phyloP scores from a whole-genome alignment of 108 stramenopile genomes.

The Licmophora abbreviata region DNA sequence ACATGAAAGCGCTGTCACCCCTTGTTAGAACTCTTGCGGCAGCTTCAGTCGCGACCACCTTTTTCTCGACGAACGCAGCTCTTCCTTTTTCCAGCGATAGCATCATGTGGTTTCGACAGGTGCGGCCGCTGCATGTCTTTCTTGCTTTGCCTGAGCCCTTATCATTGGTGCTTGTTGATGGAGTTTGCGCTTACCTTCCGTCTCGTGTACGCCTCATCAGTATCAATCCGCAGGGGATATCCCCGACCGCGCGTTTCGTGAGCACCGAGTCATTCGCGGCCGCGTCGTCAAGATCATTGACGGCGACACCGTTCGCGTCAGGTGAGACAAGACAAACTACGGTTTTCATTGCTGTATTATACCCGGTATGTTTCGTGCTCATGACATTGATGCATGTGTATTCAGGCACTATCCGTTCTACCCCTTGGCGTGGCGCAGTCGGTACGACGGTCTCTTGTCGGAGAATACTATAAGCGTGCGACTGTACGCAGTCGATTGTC shows the following conservation, averaged over 20 bases:
- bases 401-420: slow-evolving; percentile 14
- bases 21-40: too few relatives aligned
- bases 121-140: too few relatives aligned
- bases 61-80: too few relatives aligned
- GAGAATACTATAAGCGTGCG: slow-evolving; percentile 46
- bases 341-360: slow-evolving; percentile 4
- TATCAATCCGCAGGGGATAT: slow-evolving; percentile 55
- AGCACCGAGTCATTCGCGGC: slow-evolving; percentile 24
- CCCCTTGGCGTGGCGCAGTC: slow-evolving; percentile 5
- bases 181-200: too few relatives aligned
- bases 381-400: slow-evolving; percentile 1
- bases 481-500: slow-evolving; percentile 54
- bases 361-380: neutral
- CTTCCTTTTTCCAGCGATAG: too few relatives aligned
- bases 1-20: too few relatives aligned
- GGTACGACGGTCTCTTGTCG: slow-evolving; percentile 13
- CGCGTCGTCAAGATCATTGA: slow-evolving; percentile 50
- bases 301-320: slow-evolving; percentile 54
- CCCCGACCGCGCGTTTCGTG: slow-evolving; percentile 24
- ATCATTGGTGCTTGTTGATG: too few relatives aligned
- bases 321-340: slow-evolving; percentile 15
- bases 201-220: too few relatives aligned
- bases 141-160: too few relatives aligned
- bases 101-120: too few relatives aligned
- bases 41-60: too few relatives aligned